A percentile compares a stretch with the other conserved stretches of the same genome.
These are phyloP conservation scores for Fusarium sp. DNA, from an alignment of 2,329 filamentous ascomycete genomes.

Conservation along the genomic window DNA sequence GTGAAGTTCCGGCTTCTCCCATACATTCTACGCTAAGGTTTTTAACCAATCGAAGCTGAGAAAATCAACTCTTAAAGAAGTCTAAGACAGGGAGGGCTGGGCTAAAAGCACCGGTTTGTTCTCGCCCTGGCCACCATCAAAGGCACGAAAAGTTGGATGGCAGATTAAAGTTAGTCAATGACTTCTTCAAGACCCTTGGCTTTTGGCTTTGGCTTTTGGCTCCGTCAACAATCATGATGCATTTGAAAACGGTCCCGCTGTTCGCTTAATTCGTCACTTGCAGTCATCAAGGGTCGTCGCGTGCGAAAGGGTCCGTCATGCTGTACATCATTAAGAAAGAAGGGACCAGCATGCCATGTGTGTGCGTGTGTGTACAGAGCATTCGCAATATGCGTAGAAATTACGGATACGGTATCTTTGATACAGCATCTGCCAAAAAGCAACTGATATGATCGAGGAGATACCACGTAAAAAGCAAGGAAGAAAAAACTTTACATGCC, in stretches of 20 bases:
- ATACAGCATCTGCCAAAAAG: slow-evolving; percentile 10
- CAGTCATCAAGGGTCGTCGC: slow-evolving; percentile 40
- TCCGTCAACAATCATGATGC: slow-evolving; percentile 3
- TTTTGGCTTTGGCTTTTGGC: not conserved
- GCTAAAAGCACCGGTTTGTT: slow-evolving; percentile 51
- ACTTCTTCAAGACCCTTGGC: slow-evolving; percentile 30
- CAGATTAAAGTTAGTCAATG: slow-evolving; percentile 34
- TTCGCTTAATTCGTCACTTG: slow-evolving; percentile 41
- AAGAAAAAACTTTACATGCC: slow-evolving; percentile 26
- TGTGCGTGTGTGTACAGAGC: slow-evolving; percentile 6
- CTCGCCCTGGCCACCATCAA: slow-evolving; percentile 49
- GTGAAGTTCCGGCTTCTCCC: slow-evolving; percentile 53
- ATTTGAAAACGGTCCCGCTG: slow-evolving; percentile 33
- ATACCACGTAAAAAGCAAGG: slow-evolving; percentile 27
- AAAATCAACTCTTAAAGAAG: slow-evolving; percentile 29
- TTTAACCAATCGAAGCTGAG: slow-evolving; percentile 28
- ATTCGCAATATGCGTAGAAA: not conserved
- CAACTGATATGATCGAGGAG: slow-evolving; percentile 28
- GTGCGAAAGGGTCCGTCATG: slow-evolving; percentile 27
- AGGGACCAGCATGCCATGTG: not conserved
- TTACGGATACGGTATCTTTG: not conserved
- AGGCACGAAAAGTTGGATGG: slow-evolving; percentile 35
- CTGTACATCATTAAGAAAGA: slow-evolving; percentile 23
- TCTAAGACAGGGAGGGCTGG: slow-evolving; percentile 37
- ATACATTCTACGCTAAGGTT: slow-evolving; percentile 32